Base-by-base conservation (phyloP, 2,329 filamentous ascomycete species). In the Raffaelea ambrosiae region DNA sequence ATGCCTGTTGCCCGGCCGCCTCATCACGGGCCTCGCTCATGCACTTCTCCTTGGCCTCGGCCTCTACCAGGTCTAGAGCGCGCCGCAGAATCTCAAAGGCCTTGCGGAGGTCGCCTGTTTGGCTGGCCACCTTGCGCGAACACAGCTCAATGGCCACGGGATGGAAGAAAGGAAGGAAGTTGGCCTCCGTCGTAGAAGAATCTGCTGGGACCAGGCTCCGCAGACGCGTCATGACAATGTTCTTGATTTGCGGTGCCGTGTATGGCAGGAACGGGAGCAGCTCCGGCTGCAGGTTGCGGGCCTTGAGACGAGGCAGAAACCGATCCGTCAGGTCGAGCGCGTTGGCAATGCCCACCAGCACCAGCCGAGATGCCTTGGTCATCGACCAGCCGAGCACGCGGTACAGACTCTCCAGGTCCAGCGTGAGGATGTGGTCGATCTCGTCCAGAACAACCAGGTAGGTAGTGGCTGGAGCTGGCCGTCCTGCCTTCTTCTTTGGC, bases 361-460 rank as follows among this genome's bases (percentile, higher is more conserved):
- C 72, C 5, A 98, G 80, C 19, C 79, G 81, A 0, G 93, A 96
- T 2, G 79, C 78, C 53, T 82, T 82, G 53, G 88, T 80, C 59
- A 98, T 71, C 1, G 93, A 94, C 90, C 91, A 97, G 62, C 96
- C 90, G 57, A 98, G 96, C n/a, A 98, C 73, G 52, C 82, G 86
- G 67, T 97, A 96, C 14, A 98, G 72, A 47, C 93, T 84, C 56
- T 94, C 88, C 50, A 93, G 71, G 56, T 96, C 91, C 53, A 95
- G 73, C 2, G 87, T 91, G 38, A 98, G 74, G 44, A 98, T 82
- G 60, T 95, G 87, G 59, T 98, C 93, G 51, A 98, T 91, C 67
- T 98, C 93, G 59, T 98, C 93, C 49, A 98, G 72, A 1, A 88
- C 86, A 26, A 98, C 81, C n/a, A 97, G 64, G 59, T 86, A 94